Base-by-base conservation (phyloP, 208 protist species). In the Trypanosoma scelopori region DNA sequence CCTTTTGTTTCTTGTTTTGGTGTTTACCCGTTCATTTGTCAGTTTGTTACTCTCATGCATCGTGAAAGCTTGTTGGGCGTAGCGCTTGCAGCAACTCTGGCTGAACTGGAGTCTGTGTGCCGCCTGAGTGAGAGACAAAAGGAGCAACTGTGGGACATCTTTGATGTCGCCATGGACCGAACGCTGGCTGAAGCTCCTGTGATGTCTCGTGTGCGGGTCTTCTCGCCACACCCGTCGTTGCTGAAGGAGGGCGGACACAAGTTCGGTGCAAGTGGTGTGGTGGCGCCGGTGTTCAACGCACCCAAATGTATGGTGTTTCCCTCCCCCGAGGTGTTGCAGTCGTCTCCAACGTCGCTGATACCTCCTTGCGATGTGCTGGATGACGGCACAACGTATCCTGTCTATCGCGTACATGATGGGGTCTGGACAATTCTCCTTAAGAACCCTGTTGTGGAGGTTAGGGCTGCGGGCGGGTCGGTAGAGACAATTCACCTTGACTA, bases 391-490 rank as follows among this genome's bases (percentile, higher is more conserved):
- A 71, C 72, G 35, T 95, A 91, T 66, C 90, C 90, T 0, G 76
- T 93, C 15, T 92, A 91, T 43, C 87, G 86, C 48, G 67, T 59
- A 25, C 62, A 81, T 15, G 84, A 92, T 61, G 85, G 82, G 5
- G 42, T 89, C 64, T 96, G 90, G 87, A 93, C 87, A 7, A 77
- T 96, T 60, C 69, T 96, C 35, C 76, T 96, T 32, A 90, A 91
- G 73, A 74, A 89, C 46, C 85, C 90, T 12, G 79, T 71, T 15
- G 65, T 95, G 13, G 68, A 79, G 28, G 76, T 95, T 32, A 81
- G 75, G 0, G 84, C 92, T 53, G 81, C 81, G 51, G 73, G 71
- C 22, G 87, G 87, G 23, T 65, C 47, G 22, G 74, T 75, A 27
- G 81, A 91, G 68, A 78, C 74, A 39, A 73, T 96, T 35, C 53